Conservation (phyloP, 768 basidiomycete species). For the Mycena vulgaris region DNA sequence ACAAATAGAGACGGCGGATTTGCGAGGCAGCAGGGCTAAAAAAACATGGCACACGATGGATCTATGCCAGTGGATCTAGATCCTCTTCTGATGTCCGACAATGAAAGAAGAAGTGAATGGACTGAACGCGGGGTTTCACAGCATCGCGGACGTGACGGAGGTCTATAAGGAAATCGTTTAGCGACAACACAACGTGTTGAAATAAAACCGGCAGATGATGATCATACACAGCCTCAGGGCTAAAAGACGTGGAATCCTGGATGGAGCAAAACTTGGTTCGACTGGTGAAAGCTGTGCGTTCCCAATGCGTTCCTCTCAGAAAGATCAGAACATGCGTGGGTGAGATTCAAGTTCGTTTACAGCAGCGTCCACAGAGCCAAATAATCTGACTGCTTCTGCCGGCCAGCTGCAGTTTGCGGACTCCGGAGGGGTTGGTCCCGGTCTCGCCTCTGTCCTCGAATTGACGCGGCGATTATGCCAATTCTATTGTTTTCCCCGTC, state of each 20-base stretch:
- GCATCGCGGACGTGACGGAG: slow-evolving; percentile 29
- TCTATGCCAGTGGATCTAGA: slow-evolving; percentile 21
- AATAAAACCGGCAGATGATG: slow-evolving; percentile 9
- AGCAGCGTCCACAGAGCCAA: slow-evolving; percentile 80
- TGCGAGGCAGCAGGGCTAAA: slow-evolving; percentile 8
- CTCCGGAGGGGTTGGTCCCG: slow-evolving; percentile 89
- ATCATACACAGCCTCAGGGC: slow-evolving; percentile 29
- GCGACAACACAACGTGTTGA: slow-evolving; percentile 23
- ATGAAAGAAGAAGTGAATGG: slow-evolving; percentile 1
- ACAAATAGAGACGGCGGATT: not conserved
- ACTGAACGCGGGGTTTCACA: slow-evolving; percentile 28
- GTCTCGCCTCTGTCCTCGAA: slow-evolving; percentile 80
- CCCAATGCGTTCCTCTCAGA: slow-evolving; percentile 34
- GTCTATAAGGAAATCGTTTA: slow-evolving; percentile 9
- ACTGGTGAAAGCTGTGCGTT: slow-evolving; percentile 33
- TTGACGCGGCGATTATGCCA: slow-evolving; percentile 94
- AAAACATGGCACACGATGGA: slow-evolving; percentile 33
- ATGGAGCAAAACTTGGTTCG: slow-evolving; percentile 29
- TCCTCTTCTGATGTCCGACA: slow-evolving; percentile 30
- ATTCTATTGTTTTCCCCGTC: slow-evolving; percentile 99
- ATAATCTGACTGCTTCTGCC: slow-evolving; percentile 98
- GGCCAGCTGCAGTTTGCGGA: slow-evolving; percentile 95
- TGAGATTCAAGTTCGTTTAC: no score
- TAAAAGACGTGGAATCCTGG: slow-evolving; percentile 15
- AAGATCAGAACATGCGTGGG: slow-evolving; percentile 37